Evolutionary conservation across 768 basidiomycete genomes (phyloP).

Genomic region (Suillus subluteus): DNA sequence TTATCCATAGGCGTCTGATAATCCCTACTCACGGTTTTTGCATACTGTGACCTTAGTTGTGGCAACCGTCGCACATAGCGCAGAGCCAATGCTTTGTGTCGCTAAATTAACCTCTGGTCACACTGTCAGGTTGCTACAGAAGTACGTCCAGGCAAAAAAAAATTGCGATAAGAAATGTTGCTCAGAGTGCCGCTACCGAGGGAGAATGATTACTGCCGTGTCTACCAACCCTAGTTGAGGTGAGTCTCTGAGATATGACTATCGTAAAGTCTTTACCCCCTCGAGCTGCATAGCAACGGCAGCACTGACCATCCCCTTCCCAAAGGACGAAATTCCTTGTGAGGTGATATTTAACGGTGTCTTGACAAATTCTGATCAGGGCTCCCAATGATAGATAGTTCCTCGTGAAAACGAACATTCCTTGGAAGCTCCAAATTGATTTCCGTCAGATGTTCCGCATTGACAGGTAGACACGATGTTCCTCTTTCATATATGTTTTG

Average conservation of each 20-base stretch:
- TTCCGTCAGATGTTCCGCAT: background rate
- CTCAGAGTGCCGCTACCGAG: background rate
- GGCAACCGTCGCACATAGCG: background rate
- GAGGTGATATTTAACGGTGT: background rate
- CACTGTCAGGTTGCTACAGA: background rate
- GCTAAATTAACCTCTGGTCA: background rate
- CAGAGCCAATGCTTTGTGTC: background rate
- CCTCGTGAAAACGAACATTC: background rate
- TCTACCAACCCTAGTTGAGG: background rate
- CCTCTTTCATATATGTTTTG: background rate
- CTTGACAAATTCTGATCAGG: background rate
- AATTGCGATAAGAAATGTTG: background rate
- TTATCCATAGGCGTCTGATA: background rate
- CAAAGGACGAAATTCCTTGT: background rate
- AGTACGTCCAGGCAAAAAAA: background rate
- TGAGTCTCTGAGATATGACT: background rate
- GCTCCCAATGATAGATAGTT: background rate
- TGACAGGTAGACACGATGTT: background rate
- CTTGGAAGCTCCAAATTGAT: background rate
- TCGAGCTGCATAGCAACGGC: background rate
- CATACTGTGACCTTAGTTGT: background rate
- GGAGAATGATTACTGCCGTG: background rate
- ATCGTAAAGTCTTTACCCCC: background rate
- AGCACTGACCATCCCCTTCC: background rate
- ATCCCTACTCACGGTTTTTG: slow-evolving; percentile 6